These are phyloP conservation scores for Dendryphion nanum DNA, from an alignment of 2,329 filamentous ascomycete species.

Conservation along the genomic window DNA sequence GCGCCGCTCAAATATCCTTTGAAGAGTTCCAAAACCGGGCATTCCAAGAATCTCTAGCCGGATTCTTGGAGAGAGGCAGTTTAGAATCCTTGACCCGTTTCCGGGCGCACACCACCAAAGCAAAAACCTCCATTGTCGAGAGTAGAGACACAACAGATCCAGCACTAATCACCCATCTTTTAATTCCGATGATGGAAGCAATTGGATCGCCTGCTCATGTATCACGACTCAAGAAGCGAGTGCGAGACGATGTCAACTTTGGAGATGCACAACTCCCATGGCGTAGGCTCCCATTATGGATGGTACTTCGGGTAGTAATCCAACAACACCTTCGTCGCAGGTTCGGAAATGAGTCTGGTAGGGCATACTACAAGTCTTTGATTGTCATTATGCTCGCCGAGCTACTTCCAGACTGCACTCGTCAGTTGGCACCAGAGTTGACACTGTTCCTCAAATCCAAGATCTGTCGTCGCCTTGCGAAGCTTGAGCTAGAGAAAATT, in stretches of 20 bases:
- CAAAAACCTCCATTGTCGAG: slow-evolving; percentile 48
- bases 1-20: too few species aligned
- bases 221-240: slow-evolving; percentile 51
- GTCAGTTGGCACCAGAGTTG: too few species aligned
- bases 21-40: too few species aligned
- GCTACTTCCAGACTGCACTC: slow-evolving; percentile 40
- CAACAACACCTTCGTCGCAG: slow-evolving; percentile 49
- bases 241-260: slow-evolving; percentile 60
- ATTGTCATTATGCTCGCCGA: slow-evolving; percentile 47
- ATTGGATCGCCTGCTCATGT: slow-evolving; percentile 42
- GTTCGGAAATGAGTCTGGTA: slow-evolving; percentile 42
- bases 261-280: slow-evolving; percentile 51
- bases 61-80: slow-evolving; percentile 56
- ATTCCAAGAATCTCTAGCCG: slow-evolving; percentile 51
- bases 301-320: slow-evolving; percentile 57
- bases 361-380: slow-evolving; percentile 56
- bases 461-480: slow-evolving; percentile 55
- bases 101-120: slow-evolving; percentile 51
- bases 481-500: slow-evolving; percentile 54
- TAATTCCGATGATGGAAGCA: slow-evolving; percentile 58
- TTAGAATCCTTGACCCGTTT: slow-evolving; percentile 53
- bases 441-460: slow-evolving; percentile 54
- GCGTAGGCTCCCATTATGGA: slow-evolving; percentile 61
- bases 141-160: slow-evolving; percentile 56
- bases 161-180: slow-evolving; percentile 55